Evolutionary conservation across 1,284 basidiomycete species (phyloP).

Genomic region (Volvariella surrecta): DNA sequence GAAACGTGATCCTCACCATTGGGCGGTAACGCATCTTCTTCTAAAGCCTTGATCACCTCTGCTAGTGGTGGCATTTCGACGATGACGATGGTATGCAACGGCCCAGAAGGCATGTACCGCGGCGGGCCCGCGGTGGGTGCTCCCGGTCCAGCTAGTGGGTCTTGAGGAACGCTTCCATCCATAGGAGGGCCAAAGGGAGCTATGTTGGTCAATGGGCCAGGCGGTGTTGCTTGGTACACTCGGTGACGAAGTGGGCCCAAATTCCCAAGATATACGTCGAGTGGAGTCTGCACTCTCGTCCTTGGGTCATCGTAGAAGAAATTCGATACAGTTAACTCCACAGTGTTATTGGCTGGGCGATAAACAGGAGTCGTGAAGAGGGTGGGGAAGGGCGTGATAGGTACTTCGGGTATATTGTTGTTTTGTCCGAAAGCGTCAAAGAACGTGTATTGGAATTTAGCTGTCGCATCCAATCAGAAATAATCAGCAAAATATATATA

Average conservation of each 20-base stretch:
- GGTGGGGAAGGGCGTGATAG: conserved; percentile 86
- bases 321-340: conserved; percentile 79
- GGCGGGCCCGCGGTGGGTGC: conserved; percentile 24
- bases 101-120: conserved; percentile 40
- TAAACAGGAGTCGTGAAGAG: conserved; percentile 76
- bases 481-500: conserved; percentile 9
- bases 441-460: conserved; percentile 91
- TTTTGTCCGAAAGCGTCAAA: conserved; percentile 83
- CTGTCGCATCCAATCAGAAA: conserved; percentile 25
- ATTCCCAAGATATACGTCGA: conserved; percentile 86
- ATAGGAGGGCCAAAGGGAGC: conserved; percentile 40
- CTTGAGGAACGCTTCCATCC: conserved; percentile 20
- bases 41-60: conserved; percentile 65
- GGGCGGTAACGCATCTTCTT: conserved; percentile 52
- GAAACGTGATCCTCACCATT: conserved; percentile 28
- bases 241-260: conserved; percentile 75
- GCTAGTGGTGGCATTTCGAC: conserved; percentile 69
- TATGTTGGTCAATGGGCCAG: conserved; percentile 55
- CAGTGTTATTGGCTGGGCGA: conserved; percentile 60
- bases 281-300: conserved; percentile 52
- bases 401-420: conserved; percentile 63
- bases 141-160: conserved; percentile 21
- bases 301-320: conserved; percentile 73
- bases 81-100: conserved; percentile 66
- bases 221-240: conserved; percentile 58